Percentiles rank a stretch among this genome's conserved stretches.
Evolutionary conservation across 257 asterid species (phyloP).

Genomic region (Nicotiana noctiflora): DNA sequence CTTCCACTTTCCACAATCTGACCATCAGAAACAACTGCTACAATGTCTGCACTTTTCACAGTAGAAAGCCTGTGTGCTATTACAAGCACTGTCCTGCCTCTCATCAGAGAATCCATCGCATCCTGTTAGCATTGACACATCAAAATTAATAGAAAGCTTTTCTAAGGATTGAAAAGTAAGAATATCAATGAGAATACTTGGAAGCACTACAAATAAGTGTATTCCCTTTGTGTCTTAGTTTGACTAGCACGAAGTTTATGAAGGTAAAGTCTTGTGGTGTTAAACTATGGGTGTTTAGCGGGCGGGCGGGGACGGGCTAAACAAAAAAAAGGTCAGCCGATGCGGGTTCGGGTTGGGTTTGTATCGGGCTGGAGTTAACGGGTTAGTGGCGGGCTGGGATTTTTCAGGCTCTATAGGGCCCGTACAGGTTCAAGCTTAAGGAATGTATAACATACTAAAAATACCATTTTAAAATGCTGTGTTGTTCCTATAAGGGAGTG

Average conservation of each 20-base stretch:
- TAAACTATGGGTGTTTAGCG: too few species aligned
- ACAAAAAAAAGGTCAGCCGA: too few species aligned
- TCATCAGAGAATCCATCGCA: slow-evolving; percentile 85
- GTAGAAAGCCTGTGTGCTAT: slow-evolving; percentile 86
- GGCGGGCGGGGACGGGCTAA: too few species aligned
- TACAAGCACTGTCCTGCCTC: slow-evolving; percentile 70
- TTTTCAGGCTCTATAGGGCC: too few species aligned
- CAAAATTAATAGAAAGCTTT: neutral
- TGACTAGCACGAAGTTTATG: neutral
- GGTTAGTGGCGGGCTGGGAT: too few species aligned
- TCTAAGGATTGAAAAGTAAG: neutral
- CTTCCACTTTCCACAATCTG: slow-evolving; percentile 70
- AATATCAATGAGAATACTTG: neutral
- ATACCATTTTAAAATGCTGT: neutral
- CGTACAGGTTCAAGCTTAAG: too few species aligned
- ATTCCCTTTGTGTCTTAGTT: neutral
- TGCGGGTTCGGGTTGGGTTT: too few species aligned
- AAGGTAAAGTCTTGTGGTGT: neutral
- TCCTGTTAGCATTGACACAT: slow-evolving; percentile 29
- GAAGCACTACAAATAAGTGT: neutral
- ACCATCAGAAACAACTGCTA: slow-evolving; percentile 74
- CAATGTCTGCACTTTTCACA: slow-evolving; percentile 68
- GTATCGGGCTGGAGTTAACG: too few species aligned
- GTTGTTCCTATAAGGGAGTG: neutral
- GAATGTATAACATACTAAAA: neutral